A percentile compares a stretch with the other conserved stretches of the same genome.
Evolutionary conservation across 495 filamentous ascomycete genomes (phyloP).

Genomic region (Neurospora tetrasperma): DNA sequence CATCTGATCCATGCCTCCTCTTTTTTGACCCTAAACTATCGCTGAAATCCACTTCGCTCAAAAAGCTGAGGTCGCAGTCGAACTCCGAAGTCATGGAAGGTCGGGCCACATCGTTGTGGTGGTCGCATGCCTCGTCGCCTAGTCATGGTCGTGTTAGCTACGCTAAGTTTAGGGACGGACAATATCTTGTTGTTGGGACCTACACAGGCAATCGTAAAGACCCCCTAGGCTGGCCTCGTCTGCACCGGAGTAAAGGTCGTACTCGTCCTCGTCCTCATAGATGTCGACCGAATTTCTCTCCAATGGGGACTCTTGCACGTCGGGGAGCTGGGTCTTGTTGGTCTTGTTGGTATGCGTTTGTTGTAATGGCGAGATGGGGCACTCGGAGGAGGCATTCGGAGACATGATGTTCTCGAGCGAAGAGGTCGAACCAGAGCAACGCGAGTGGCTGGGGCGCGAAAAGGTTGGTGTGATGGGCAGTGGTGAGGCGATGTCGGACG

Average conservation of each 20-base stretch:
- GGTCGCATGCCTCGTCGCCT: constrained; percentile 38
- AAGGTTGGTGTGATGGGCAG: constrained; percentile 54
- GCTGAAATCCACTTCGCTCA: constrained; percentile 50
- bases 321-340: constrained; percentile 41
- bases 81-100: constrained; percentile 23
- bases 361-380: constrained; percentile 35
- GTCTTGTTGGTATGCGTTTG: constrained; percentile 25
- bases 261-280: constrained; percentile 29
- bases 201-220: constrained; percentile 45
- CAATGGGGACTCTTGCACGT: constrained; percentile 45
- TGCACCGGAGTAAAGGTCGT: constrained; percentile 12
- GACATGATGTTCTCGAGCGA: constrained; percentile 35
- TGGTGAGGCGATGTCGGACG: constrained; percentile 49
- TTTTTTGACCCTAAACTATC: constrained; percentile 43
- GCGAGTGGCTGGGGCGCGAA: constrained; percentile 43
- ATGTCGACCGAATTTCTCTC: constrained; percentile 48
- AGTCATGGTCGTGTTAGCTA: not conserved
- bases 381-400: constrained; percentile 24
- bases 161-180: not conserved
- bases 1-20: constrained; percentile 52
- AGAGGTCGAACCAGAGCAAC: constrained; percentile 45
- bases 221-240: constrained; percentile 3
- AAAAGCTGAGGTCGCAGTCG: constrained; percentile 52
- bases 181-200: constrained; percentile 13
- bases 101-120: constrained; percentile 26